Conservation (phyloP, 192 early-diverging fungal species). For the Ambispora gerdemannii region DNA sequence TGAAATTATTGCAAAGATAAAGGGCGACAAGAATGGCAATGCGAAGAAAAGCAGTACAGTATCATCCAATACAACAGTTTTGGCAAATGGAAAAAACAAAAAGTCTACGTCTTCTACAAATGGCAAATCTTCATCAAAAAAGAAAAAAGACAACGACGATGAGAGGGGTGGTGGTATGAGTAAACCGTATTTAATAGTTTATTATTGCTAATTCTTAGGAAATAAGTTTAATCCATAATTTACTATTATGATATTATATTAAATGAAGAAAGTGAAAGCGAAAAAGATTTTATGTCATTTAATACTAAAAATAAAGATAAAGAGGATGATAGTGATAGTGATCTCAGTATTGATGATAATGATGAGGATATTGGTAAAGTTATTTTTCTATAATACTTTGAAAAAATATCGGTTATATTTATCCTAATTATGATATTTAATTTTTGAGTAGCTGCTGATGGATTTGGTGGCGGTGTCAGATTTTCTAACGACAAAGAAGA, state of each 20-base stretch:
- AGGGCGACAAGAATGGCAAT: conserved; percentile 31
- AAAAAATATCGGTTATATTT: neutral
- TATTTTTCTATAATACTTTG: neutral
- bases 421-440: neutral
- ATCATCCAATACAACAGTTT: too few relatives aligned
- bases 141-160: conserved; percentile 39
- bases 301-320: conserved; percentile 37
- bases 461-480: conserved; percentile 41
- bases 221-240: too few relatives aligned
- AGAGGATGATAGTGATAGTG: conserved; percentile 25
- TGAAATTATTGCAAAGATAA: conserved; percentile 46
- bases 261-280: conserved; percentile 23
- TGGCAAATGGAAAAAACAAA: neutral
- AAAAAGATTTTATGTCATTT: neutral
- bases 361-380: conserved; percentile 38
- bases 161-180: conserved; percentile 21
- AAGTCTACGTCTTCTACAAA: neutral
- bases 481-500: conserved; percentile 34
- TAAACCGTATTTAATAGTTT: too few relatives aligned
- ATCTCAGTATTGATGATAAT: conserved; percentile 30
- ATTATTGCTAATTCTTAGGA: too few relatives aligned
- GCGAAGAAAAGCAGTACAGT: too few relatives aligned
- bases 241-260: conserved; percentile 33
- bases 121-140: neutral
- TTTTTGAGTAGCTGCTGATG: conserved; percentile 31